Conservation (phyloP, 1,284 basidiomycete species). For the Naganishia albida region DNA sequence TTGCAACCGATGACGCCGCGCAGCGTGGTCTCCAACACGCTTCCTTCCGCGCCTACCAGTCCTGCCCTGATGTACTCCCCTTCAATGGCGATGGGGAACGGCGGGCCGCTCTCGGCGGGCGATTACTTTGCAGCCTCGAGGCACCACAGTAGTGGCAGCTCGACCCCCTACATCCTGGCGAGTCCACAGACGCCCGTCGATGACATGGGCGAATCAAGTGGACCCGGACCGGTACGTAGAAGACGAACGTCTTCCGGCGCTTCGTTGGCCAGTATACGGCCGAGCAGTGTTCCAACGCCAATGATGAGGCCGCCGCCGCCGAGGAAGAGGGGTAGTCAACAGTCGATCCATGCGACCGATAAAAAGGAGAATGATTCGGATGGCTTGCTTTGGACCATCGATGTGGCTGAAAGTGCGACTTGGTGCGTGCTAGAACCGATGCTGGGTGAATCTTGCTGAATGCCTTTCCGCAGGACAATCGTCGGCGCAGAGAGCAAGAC, state of each 20-base stretch:
- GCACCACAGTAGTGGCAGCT: constrained; percentile 19
- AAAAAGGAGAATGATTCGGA: constrained; percentile 2
- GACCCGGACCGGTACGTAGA: constrained; percentile 16
- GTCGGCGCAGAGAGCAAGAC: constrained; percentile 50
- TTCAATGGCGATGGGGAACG: not conserved
- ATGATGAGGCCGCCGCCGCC: constrained; percentile 29
- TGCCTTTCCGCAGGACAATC: constrained; percentile 43
- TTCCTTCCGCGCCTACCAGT: constrained; percentile 47
- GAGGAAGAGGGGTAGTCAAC: constrained; percentile 19
- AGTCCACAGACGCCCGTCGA: constrained; percentile 22
- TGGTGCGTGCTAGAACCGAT: constrained; percentile 25
- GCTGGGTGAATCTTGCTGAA: not conserved
- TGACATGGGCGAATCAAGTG: constrained; percentile 5
- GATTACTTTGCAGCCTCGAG: constrained; percentile 9
- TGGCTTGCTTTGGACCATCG: constrained; percentile 29
- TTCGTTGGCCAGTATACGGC: constrained; percentile 7
- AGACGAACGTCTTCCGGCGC: constrained; percentile 24
- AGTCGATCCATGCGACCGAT: constrained; percentile 16
- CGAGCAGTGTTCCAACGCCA: not conserved
- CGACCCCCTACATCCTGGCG: constrained; percentile 18
- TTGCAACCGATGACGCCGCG: constrained; percentile 53
- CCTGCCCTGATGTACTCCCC: constrained; percentile 37
- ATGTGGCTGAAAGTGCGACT: constrained; percentile 32
- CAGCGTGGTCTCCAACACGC: constrained; percentile 25
- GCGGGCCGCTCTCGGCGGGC: not conserved